Conservation (phyloP, 2,329 filamentous ascomycete genomes). For the Fusarium tricinctum region DNA sequence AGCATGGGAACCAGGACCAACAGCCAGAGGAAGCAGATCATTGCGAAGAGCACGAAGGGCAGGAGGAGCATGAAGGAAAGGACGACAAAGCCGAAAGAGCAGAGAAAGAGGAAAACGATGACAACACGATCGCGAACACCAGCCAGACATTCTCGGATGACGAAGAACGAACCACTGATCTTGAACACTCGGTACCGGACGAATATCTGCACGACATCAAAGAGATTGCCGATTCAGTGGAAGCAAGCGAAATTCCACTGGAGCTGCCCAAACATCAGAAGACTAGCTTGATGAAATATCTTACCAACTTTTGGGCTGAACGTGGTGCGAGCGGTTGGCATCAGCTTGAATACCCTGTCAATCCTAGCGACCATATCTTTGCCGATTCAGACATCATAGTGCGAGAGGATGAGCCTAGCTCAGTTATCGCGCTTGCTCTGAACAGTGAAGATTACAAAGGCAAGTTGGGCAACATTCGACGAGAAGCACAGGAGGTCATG, state of each 20-base stretch:
- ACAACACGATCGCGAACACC: slow-evolving; percentile 48
- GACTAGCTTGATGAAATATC: slow-evolving; percentile 92
- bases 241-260: slow-evolving; percentile 72
- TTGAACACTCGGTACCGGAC: slow-evolving; percentile 77
- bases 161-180: slow-evolving; percentile 78
- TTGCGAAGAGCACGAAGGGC: slow-evolving; percentile 40
- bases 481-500: slow-evolving; percentile 61
- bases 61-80: slow-evolving; percentile 37
- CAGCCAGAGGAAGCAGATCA: slow-evolving; percentile 49
- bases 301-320: slow-evolving; percentile 99
- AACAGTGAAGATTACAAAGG: slow-evolving; percentile 88
- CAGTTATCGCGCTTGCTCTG: slow-evolving; percentile 92
- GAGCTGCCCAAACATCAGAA: slow-evolving; percentile 94
- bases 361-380: slow-evolving; percentile 92
- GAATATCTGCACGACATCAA: slow-evolving; percentile 75
- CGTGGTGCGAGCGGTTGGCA: slow-evolving; percentile 96
- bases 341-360: slow-evolving; percentile 91
- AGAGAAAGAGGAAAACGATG: slow-evolving; percentile 51
- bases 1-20: slow-evolving; percentile 47
- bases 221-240: slow-evolving; percentile 73
- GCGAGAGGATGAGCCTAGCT: slow-evolving; percentile 96
- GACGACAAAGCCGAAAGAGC: slow-evolving; percentile 47
- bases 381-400: slow-evolving; percentile 97
- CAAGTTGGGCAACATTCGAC: slow-evolving; percentile 79
- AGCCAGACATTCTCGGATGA: slow-evolving; percentile 75